Percentiles rank a stretch among this genome's conserved stretches.
These are phyloP conservation scores for Kuraishia piskuri DNA, from an alignment of 805 yeast species.

Conservation along the genomic window DNA sequence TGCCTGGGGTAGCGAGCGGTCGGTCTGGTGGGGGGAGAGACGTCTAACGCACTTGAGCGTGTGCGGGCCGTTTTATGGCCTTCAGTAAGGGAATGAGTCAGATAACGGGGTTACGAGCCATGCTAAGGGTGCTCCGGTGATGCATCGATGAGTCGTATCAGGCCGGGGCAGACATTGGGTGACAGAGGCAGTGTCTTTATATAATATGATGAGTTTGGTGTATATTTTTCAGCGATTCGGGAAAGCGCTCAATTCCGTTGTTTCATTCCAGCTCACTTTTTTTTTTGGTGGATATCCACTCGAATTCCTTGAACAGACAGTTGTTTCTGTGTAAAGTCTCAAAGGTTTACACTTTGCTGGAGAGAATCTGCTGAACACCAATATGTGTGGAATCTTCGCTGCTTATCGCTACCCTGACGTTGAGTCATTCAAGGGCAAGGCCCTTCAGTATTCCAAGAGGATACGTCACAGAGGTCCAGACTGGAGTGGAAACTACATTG, in stretches of 20 bases:
- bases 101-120: not conserved
- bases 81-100: not conserved
- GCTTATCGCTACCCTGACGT: slow-evolving; percentile 78
- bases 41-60: not conserved
- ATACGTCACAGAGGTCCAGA: slow-evolving; percentile 99
- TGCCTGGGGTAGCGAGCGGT: not conserved
- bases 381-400: slow-evolving; percentile 98
- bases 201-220: not conserved
- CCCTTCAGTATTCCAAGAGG: slow-evolving; percentile 83
- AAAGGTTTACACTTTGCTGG: slow-evolving; percentile 2
- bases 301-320: not conserved
- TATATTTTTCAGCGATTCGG: not conserved
- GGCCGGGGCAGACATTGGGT: not conserved
- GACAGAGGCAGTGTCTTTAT: not conserved
- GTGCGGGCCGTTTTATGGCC: not conserved
- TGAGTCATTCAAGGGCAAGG: slow-evolving; percentile 74
- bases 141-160: not conserved
- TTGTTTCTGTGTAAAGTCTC: not conserved
- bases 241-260: no score
- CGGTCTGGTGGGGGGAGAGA: not conserved
- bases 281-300: not conserved
- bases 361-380: not conserved
- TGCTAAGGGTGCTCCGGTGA: not conserved
- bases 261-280: no score
- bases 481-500: slow-evolving; percentile 87